Conservation (phyloP, 2,329 filamentous ascomycete species). For the Canariomyces notabilis region DNA sequence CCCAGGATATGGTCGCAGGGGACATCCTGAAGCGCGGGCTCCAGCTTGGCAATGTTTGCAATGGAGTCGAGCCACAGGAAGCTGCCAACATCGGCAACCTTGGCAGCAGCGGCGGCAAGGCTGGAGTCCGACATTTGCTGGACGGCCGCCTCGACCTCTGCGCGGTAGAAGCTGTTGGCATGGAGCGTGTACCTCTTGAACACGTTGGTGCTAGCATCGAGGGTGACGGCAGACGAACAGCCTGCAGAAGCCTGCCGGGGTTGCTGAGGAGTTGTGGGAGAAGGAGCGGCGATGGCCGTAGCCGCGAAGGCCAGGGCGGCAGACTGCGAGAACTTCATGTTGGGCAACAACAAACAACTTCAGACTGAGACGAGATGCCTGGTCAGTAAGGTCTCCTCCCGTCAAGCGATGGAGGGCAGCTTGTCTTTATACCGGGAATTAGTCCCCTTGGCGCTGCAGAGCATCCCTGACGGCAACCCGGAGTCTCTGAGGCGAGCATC, state of each 20-base stretch:
- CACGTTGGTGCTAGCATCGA: slow-evolving; percentile 36
- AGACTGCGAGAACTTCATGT: slow-evolving; percentile 35
- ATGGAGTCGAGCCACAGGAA: slow-evolving; percentile 40
- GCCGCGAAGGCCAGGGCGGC: slow-evolving; percentile 34
- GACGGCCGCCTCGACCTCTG: slow-evolving; percentile 35
- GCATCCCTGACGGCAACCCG: slow-evolving; percentile 4
- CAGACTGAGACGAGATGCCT: slow-evolving; percentile 14
- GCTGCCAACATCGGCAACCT: slow-evolving; percentile 36
- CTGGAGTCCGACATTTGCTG: slow-evolving; percentile 27
- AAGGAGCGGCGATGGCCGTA: slow-evolving; percentile 32
- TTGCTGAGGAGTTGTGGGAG: slow-evolving; percentile 26
- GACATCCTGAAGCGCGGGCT: slow-evolving; percentile 33
- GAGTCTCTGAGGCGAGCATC: background rate
- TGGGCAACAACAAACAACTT: slow-evolving; percentile 19
- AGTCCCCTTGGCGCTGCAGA: slow-evolving; percentile 6
- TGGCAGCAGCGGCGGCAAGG: slow-evolving; percentile 28
- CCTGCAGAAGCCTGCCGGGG: slow-evolving; percentile 28
- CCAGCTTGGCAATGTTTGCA: slow-evolving; percentile 34
- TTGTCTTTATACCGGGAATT: slow-evolving; percentile 25
- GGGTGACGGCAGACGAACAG: slow-evolving; percentile 34
- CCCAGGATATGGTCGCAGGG: slow-evolving; percentile 37
- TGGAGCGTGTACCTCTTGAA: slow-evolving; percentile 37
- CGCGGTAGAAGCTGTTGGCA: slow-evolving; percentile 35
- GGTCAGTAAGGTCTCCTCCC: slow-evolving; percentile 8
- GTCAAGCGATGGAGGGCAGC: slow-evolving; percentile 14